Conservation (phyloP, 495 filamentous ascomycete genomes). For the Penicillium dipodomyicola region DNA sequence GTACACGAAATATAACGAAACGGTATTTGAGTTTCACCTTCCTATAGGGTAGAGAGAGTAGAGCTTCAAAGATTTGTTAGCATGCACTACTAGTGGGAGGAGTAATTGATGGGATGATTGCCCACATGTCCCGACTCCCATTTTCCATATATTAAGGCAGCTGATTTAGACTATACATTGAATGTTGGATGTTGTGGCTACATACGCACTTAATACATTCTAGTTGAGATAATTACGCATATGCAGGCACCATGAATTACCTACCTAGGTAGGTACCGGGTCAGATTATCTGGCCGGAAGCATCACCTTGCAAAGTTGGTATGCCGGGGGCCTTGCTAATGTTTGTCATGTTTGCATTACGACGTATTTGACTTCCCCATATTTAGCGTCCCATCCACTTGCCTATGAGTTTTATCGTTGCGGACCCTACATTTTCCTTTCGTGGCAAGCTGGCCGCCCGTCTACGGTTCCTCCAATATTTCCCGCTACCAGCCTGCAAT, state of each 20-base stretch:
- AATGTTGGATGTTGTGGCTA: too few species aligned
- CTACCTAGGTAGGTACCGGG: too few species aligned
- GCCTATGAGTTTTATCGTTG: background rate
- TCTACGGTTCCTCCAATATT: background rate
- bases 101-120: background rate
- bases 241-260: background rate
- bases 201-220: too few species aligned
- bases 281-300: background rate
- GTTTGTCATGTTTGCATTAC: conserved; percentile 5
- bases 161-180: background rate
- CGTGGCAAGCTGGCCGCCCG: background rate
- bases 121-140: background rate
- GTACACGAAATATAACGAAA: too few species aligned
- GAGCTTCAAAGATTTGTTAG: background rate
- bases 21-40: background rate
- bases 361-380: conserved; percentile 1
- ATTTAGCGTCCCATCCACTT: background rate
- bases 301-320: background rate
- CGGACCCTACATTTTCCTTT: background rate
- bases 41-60: background rate
- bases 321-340: background rate
- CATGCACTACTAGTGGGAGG: background rate
- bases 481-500: conserved; percentile 1
- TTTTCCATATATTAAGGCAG: background rate
- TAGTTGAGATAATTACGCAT: background rate